phyloP scores from a whole-genome alignment of 2,329 filamentous ascomycete genomes.

The Paracamarosporium sp. region DNA sequence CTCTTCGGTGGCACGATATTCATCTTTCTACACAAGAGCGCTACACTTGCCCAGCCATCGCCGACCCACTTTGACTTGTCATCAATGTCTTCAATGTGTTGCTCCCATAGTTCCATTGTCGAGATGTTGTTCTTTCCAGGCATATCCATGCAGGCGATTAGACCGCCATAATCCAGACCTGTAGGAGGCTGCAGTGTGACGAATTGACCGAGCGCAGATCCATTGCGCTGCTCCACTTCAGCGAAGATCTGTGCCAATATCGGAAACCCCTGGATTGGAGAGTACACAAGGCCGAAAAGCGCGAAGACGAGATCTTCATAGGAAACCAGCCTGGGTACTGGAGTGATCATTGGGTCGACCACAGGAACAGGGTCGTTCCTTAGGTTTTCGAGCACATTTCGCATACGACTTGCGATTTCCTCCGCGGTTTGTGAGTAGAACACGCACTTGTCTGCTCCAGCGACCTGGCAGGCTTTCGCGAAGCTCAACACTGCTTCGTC shows the following conservation, averaged over 20 bases:
- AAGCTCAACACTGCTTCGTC: conserved; percentile 63
- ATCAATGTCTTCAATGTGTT: not conserved
- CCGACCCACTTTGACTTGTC: not conserved
- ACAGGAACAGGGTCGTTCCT: conserved; percentile 11
- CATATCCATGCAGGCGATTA: conserved; percentile 2
- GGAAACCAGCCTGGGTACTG: conserved; percentile 13
- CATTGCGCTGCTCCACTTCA: conserved; percentile 16
- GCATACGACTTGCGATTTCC: not conserved
- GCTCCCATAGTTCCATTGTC: not conserved
- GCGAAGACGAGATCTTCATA: conserved; percentile 16
- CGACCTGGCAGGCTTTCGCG: conserved; percentile 61
- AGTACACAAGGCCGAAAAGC: conserved; percentile 10
- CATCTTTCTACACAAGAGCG: not conserved
- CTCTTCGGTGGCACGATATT: conserved; percentile 1
- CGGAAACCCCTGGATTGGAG: not conserved
- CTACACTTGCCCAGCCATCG: not conserved
- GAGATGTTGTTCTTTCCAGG: not conserved
- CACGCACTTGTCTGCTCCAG: conserved; percentile 39
- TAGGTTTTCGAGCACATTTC: conserved; percentile 1
- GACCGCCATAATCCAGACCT: not conserved
- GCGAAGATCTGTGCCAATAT: conserved; percentile 9
- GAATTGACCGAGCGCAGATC: not conserved
- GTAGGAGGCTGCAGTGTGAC: not conserved
- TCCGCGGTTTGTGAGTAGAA: not conserved
- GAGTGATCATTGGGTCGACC: not conserved